phyloP scores from a whole-genome alignment of 1,284 basidiomycete genomes.

The Puccinia coronata region DNA sequence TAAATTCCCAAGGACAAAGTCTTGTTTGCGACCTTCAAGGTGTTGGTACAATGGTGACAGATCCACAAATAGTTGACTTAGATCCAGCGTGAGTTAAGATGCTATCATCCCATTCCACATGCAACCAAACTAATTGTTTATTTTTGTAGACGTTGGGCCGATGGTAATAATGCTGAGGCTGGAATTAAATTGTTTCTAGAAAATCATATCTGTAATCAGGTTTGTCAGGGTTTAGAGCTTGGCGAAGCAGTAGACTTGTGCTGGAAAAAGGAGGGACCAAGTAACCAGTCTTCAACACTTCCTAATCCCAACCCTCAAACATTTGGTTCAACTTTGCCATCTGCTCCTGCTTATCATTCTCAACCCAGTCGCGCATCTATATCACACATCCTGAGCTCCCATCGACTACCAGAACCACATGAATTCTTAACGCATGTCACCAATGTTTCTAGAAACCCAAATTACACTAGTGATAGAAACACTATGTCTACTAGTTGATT shows the following conservation, averaged over 20 bases:
- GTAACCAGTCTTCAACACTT: neutral
- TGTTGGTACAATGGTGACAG: neutral
- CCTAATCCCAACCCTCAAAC: neutral
- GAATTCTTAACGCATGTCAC: neutral
- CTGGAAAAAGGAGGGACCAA: neutral
- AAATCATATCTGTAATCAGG: neutral
- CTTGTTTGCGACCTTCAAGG: neutral
- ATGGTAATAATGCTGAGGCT: neutral
- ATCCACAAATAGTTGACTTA: neutral
- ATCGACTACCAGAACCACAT: neutral
- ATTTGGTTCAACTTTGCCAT: neutral
- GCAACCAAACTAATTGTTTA: neutral
- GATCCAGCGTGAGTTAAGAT: neutral
- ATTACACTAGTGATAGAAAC: neutral
- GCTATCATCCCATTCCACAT: neutral
- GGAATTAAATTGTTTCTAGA: neutral
- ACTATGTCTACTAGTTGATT: neutral
- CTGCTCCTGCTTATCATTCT: neutral
- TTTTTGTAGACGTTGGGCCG: neutral
- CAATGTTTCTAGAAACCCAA: neutral
- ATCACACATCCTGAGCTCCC: neutral
- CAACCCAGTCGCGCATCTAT: neutral
- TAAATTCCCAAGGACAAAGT: neutral
- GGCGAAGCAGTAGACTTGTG: neutral
- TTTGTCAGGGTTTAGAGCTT: neutral